phyloP scores from a whole-genome alignment of 164 flowering plant genomes.

The Tetrastigma voinierianum region DNA sequence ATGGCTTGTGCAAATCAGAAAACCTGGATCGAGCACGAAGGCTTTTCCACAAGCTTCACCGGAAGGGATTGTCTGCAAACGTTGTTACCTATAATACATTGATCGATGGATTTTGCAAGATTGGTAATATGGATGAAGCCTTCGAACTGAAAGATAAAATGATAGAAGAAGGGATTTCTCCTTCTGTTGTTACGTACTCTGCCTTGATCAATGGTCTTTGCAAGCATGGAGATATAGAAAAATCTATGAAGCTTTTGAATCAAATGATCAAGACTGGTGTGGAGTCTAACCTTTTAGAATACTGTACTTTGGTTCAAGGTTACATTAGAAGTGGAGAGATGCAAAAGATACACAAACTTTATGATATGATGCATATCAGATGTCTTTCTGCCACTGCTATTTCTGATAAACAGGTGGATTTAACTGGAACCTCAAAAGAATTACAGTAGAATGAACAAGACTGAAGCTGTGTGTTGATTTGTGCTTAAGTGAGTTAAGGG shows the following conservation, averaged over 20 bases:
- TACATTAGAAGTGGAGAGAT: not conserved
- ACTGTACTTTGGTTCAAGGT: slow-evolving; percentile 17
- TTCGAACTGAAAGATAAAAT: slow-evolving; percentile 50
- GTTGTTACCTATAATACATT: slow-evolving; percentile 64
- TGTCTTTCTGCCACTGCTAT: not conserved
- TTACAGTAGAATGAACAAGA: slow-evolving; percentile 4
- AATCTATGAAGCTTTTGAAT: slow-evolving; percentile 38
- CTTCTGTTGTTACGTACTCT: slow-evolving; percentile 51
- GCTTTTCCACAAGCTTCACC: slow-evolving; percentile 61
- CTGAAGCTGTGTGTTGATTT: slow-evolving; percentile 29
- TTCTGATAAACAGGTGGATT: not conserved
- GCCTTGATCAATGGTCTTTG: slow-evolving; percentile 41
- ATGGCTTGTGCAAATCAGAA: slow-evolving; percentile 77
- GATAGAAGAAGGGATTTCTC: slow-evolving; percentile 54
- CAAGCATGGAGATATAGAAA: slow-evolving; percentile 41
- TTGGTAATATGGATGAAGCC: slow-evolving; percentile 51
- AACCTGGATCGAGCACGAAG: slow-evolving; percentile 64
- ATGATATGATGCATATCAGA: not conserved
- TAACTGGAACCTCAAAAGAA: not conserved
- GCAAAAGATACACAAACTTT: slow-evolving; percentile 6
- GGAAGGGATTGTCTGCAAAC: slow-evolving; percentile 61
- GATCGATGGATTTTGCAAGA: slow-evolving; percentile 57
- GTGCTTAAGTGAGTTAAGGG: not conserved
- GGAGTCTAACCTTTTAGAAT: slow-evolving; percentile 21
- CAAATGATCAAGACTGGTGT: slow-evolving; percentile 34